Base-by-base conservation (phyloP, 2,329 filamentous ascomycete species). In the Aspergillus brasiliensis region DNA sequence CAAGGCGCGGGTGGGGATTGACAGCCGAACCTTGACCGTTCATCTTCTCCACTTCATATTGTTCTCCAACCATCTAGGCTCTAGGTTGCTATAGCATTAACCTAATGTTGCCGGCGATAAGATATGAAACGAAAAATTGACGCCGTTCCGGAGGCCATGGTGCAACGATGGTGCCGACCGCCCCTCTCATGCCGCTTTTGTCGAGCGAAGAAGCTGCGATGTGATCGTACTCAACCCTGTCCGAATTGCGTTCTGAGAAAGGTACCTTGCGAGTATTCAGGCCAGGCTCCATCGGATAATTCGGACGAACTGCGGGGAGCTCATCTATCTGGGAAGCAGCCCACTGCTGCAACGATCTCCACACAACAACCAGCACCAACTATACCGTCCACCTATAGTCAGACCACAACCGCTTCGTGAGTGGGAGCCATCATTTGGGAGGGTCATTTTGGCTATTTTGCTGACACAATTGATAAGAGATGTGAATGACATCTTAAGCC, bases 141-240 rank as follows among this genome's bases (percentile, higher is more conserved):
- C 28, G n/a, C 23, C 19, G 52, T 55, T 7, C 52, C 52, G 15
- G 25, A 31, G 17, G 28, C 37, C 5, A 55, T 55, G 52, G 40
- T 55, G 52, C 56, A 61, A 8, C 58, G 53, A 11, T 59, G 48
- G 57, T 49, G n/a, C 11, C 59, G 61, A 28, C 64, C 63, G 13
- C 57, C 63, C 8, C 27, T 66, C 38, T 69, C 65, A 8, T 70
- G 67, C 31, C 42, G 38, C 10, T 51, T 58, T 21, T 69, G 68
- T 51, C 63, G 68, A 13, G 61, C 61, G 28, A 67, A 67, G 56
- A 69, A 69, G 51, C 61, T 66, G 15, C 63, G 67, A 7, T 69
- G 67, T 51, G 62, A 69, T 58, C 64, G 67, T 25, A 40, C 37
- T 17, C 62, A 67, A 34, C 68, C 68, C 34, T 69, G 66, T 28